Evolutionary conservation across 768 basidiomycete genomes (phyloP).

Genomic region (Lactifluus hygrophoroides): DNA sequence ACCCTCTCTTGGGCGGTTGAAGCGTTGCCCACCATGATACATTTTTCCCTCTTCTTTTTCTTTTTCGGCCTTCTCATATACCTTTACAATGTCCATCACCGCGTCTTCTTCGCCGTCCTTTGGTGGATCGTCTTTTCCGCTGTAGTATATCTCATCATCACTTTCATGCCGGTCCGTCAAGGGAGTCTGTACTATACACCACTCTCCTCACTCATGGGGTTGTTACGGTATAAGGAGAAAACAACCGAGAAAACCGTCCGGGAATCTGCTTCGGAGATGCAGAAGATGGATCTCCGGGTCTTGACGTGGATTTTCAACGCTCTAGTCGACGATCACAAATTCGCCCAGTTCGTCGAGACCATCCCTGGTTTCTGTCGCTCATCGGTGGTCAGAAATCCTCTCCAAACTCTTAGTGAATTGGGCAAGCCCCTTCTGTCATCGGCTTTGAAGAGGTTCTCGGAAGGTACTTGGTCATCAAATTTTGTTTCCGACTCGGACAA

Average conservation of each 20-base stretch:
- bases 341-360: neutral
- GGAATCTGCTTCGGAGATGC: neutral
- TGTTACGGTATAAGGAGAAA: neutral
- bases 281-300: neutral
- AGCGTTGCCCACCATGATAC: neutral
- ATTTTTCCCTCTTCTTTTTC: neutral
- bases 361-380: neutral
- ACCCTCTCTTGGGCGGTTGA: too few relatives aligned
- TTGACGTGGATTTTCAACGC: neutral
- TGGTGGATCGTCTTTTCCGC: too few relatives aligned
- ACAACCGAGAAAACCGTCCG: neutral
- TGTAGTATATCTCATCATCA: too few relatives aligned
- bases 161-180: too few relatives aligned
- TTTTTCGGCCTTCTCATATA: neutral
- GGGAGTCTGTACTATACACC: too few relatives aligned
- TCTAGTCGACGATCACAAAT: neutral
- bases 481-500: neutral
- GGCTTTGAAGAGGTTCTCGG: neutral
- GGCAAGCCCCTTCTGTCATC: neutral
- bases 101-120: too few relatives aligned
- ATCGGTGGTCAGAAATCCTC: neutral
- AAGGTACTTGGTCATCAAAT: neutral
- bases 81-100: neutral
- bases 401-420: neutral
- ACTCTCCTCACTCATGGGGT: neutral